These are phyloP conservation scores for Cercospora nicotianae DNA, from an alignment of 2,329 filamentous ascomycete species.

Conservation along the genomic window DNA sequence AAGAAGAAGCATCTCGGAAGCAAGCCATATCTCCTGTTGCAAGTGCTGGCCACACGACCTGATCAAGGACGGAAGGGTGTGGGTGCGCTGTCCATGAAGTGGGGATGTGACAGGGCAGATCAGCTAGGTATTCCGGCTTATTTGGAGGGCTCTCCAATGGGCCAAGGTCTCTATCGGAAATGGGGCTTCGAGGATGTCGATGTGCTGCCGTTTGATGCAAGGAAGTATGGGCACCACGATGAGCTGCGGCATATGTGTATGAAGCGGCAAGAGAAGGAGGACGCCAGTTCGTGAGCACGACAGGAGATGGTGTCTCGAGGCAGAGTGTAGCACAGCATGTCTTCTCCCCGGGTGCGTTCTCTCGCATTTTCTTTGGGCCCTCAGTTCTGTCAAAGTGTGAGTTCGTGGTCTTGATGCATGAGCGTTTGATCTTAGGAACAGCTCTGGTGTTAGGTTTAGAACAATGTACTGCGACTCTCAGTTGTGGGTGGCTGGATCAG, in stretches of 20 bases:
- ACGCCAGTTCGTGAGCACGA: neutral
- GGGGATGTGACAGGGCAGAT: constrained; percentile 45
- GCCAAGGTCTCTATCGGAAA: constrained; percentile 43
- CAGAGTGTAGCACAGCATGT: no score
- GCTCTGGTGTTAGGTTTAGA: neutral
- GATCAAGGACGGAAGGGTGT: constrained; percentile 45
- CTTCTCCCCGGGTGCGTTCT: no score
- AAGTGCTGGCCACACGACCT: constrained; percentile 41
- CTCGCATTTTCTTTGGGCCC: no score
- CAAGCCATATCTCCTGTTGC: constrained; percentile 28
- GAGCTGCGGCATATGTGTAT: constrained; percentile 32
- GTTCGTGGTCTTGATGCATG: neutral
- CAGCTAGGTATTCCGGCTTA: constrained; percentile 41
- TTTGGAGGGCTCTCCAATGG: constrained; percentile 43
- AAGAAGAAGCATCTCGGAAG: constrained; percentile 32
- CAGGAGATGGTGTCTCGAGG: no score
- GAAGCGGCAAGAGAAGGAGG: constrained; percentile 26
- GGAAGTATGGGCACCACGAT: constrained; percentile 29
- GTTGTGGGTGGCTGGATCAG: no score
- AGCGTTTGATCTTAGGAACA: neutral
- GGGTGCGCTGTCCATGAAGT: constrained; percentile 41
- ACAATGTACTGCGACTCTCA: neutral
- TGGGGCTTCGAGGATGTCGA: constrained; percentile 39
- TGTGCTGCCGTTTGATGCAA: constrained; percentile 34
- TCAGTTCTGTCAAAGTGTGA: no score